Conservation (phyloP, 2,329 filamentous ascomycete genomes). For the Curvularia hawaiiensis region DNA sequence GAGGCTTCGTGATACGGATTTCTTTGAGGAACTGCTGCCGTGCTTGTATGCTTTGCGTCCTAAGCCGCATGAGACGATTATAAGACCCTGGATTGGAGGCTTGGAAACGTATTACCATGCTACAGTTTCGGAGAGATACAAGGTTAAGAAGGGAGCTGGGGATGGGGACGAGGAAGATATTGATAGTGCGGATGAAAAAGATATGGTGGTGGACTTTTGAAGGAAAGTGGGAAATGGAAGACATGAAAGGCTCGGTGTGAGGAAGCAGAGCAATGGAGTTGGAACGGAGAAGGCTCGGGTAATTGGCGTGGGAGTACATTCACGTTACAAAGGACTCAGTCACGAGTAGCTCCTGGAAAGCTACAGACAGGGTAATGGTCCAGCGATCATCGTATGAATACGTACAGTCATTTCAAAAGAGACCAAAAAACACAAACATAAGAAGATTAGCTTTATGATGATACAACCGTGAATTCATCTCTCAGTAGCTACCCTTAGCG, state of each 20-base stretch:
- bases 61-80: not conserved
- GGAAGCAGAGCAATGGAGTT: too few relatives aligned
- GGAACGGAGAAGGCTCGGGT: too few relatives aligned
- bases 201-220: too few relatives aligned
- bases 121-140: not conserved
- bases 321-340: too few relatives aligned
- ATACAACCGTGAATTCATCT: constrained; percentile 5
- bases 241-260: too few relatives aligned
- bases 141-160: not conserved
- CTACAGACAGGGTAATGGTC: not conserved
- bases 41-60: not conserved
- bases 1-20: too few relatives aligned
- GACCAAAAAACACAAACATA: not conserved
- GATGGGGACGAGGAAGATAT: not conserved
- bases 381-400: not conserved
- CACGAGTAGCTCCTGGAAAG: too few relatives aligned
- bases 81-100: not conserved
- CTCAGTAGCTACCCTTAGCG: constrained; percentile 1
- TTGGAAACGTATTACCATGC: not conserved
- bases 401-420: not conserved
- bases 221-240: too few relatives aligned
- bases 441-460: not conserved
- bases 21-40: not conserved
- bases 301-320: too few relatives aligned
- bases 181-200: too few relatives aligned